Conservation (phyloP, 306 rosid species). For the Oemleria cerasiformis region DNA sequence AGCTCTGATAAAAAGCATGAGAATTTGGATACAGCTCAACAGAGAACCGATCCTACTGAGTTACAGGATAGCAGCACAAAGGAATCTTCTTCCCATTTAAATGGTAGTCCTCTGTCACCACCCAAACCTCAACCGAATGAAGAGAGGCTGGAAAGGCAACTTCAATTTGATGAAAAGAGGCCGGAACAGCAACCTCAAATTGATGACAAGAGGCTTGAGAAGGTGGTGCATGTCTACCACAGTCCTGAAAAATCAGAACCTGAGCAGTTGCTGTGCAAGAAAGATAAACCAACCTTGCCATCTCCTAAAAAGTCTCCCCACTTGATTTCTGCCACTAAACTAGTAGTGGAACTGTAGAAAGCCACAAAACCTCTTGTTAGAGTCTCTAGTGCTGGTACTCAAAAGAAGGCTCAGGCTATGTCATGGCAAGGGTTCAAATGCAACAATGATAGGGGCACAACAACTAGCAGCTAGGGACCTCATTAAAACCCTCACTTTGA, state of each 20-base stretch:
- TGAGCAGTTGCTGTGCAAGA: slow-evolving; percentile 43
- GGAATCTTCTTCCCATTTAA: slow-evolving; percentile 53
- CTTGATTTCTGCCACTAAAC: slow-evolving; percentile 33
- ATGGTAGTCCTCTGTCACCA: too few species aligned
- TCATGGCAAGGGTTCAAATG: slow-evolving; percentile 46
- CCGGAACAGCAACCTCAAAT: too few species aligned
- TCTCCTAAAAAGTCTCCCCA: slow-evolving; percentile 73
- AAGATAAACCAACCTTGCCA: slow-evolving; percentile 40
- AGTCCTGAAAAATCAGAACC: too few species aligned
- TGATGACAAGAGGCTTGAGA: too few species aligned
- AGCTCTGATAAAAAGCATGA: slow-evolving; percentile 33
- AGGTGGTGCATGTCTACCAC: too few species aligned
- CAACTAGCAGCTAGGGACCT: too few species aligned
- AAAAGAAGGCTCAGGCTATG: slow-evolving; percentile 47
- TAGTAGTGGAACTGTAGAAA: slow-evolving; percentile 52
- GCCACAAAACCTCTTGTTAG: slow-evolving; percentile 40
- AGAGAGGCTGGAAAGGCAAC: too few species aligned
- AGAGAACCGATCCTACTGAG: slow-evolving; percentile 34
- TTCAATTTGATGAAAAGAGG: too few species aligned
- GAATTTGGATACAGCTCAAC: slow-evolving; percentile 39
- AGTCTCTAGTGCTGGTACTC: too few species aligned
- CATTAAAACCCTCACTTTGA: too few species aligned
- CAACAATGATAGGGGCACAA: too few species aligned
- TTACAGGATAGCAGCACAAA: slow-evolving; percentile 37
- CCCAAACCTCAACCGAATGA: too few species aligned